Percentiles rank a stretch among this genome's conserved stretches.
These are phyloP conservation scores for Chrysoporthe austroafricana DNA, from an alignment of 2,329 filamentous ascomycete genomes.

Conservation along the genomic window DNA sequence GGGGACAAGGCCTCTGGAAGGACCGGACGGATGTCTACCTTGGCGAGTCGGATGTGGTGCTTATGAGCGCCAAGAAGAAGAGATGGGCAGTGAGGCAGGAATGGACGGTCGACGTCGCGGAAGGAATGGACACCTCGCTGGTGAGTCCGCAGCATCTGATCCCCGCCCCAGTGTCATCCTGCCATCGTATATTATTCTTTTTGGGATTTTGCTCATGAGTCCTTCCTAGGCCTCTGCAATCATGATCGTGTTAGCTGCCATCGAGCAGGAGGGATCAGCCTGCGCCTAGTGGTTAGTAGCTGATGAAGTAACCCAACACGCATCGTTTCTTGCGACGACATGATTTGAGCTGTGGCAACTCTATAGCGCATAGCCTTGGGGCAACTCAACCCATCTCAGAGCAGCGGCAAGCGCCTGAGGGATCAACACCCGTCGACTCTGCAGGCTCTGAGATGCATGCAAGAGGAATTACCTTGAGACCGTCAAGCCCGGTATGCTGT, in stretches of 20 bases:
- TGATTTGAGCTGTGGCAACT: too few species aligned
- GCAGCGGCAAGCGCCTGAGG: too few species aligned
- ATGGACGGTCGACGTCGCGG: neutral
- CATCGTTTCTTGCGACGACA: too few species aligned
- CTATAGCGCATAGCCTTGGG: too few species aligned
- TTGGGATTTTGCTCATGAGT: neutral
- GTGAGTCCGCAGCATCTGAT: neutral
- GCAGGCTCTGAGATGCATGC: too few species aligned
- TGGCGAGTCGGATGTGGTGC: neutral
- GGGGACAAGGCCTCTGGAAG: neutral
- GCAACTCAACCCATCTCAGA: too few species aligned
- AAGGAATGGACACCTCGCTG: slow-evolving; percentile 1
- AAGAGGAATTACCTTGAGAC: too few species aligned
- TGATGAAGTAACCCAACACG: too few species aligned
- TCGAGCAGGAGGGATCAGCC: neutral
- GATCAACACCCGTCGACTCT: too few species aligned
- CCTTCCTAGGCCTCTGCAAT: neutral
- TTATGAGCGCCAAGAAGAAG: neutral
- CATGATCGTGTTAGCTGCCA: neutral
- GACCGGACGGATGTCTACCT: neutral
- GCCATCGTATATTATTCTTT: neutral
- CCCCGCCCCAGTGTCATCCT: neutral
- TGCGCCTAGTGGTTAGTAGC: too few species aligned
- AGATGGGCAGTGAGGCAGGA: neutral
- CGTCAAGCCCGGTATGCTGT: too few species aligned